Evolutionary conservation across 2,329 filamentous ascomycete genomes (phyloP), one percentile per base, ranked within the genome.

Genomic region (Neospermospora avenae): DNA sequence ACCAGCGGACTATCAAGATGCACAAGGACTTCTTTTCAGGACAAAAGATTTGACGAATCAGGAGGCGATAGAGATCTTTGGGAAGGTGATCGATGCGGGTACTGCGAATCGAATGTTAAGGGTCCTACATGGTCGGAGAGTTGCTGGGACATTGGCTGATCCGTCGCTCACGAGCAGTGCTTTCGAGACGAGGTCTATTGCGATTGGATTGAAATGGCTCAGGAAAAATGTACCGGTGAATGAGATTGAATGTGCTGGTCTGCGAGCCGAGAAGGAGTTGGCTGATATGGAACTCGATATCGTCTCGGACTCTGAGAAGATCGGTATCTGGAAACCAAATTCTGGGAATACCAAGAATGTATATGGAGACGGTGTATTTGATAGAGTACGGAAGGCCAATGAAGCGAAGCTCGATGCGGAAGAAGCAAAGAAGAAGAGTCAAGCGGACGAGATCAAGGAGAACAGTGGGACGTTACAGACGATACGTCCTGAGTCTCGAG

Each of bases 181-280:
- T 8, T 68, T 63, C 46, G 61, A 69, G 42, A 34, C 59, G 39
- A 28, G 39, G 13, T 77, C 84, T 60, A 74, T 79, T 16, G 70
- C 73, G 16, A 76, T 68, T 44, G 85, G 78, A 0, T 73, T 88
- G 58, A 73, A 72, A 35, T 87, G 85, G 70, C 74, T 88, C 44
- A 80, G 85, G 54, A 72, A 76, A 20, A 76, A 77, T 46, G 76
- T 83, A 1, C 78, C 80, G 0, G 81, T 88, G 3, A 80, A 88
- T 61, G 85, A 88, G 71, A 73, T 85, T 28, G 72, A 81, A 65
- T 86, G 84, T 65, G 84, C 84, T 2, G 83, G 83, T 1, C 73
- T 86, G 55, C 77, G 84, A 52, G 85, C 84, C 14, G 84, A 88
- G 72, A 81, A 86, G 59, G 85, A 88, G 73, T 77, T 88, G 54